A percentile compares a stretch with the other conserved stretches of the same genome.
phyloP scores from a whole-genome alignment of 1,284 basidiomycete genomes.

The Phlebopus sp. region DNA sequence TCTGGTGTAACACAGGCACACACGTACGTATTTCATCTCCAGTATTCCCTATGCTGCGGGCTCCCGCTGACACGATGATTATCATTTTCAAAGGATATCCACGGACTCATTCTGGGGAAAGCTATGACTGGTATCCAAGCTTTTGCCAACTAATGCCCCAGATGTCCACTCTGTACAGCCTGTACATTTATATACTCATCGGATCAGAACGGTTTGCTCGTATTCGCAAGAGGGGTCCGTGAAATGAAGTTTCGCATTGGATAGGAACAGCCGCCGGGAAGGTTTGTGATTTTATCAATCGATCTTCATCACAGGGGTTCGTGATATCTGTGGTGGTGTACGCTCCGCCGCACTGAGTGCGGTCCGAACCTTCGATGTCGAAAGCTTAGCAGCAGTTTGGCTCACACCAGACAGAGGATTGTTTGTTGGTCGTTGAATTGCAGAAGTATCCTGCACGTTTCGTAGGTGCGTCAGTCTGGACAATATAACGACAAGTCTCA shows the following conservation, averaged over 20 bases:
- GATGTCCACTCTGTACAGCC: background rate
- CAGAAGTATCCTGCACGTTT: too few species aligned
- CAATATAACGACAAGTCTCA: too few species aligned
- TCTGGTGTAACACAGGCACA: constrained; percentile 26
- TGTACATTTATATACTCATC: background rate
- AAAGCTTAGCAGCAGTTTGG: background rate
- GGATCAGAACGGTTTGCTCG: background rate
- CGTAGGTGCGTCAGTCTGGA: too few species aligned
- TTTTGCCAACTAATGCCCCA: constrained; percentile 54
- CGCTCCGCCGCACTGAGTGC: background rate
- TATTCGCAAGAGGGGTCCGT: background rate
- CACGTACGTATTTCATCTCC: constrained; percentile 18
- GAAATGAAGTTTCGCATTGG: background rate
- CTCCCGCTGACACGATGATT: constrained; percentile 5
- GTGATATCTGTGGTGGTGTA: background rate
- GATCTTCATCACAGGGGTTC: background rate
- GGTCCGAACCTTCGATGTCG: background rate
- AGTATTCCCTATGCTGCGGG: background rate
- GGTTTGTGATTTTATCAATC: background rate
- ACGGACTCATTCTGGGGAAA: constrained; percentile 87
- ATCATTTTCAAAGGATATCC: constrained; percentile 62
- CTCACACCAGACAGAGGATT: too few species aligned
- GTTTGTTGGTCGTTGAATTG: too few species aligned
- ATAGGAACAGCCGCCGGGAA: background rate
- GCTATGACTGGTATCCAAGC: constrained; percentile 86